Evolutionary conservation across 2,329 filamentous ascomycete species (phyloP).

Genomic region (Anisogramma anomala): DNA sequence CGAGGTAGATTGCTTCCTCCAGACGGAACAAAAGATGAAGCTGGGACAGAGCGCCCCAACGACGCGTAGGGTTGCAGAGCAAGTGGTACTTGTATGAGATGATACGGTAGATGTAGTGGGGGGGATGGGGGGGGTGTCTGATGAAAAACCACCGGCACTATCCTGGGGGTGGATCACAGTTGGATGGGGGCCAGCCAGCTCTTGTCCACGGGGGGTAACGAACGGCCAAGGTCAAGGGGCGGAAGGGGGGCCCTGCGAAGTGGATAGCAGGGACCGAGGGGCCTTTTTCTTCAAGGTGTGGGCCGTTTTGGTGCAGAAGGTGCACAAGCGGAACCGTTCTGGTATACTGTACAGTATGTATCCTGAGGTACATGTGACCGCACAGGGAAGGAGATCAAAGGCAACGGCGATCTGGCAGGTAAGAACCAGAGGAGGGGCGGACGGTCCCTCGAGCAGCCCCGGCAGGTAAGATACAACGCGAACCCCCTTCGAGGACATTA

Average conservation of each 20-base stretch:
- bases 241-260: conserved; percentile 8
- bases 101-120: conserved; percentile 39
- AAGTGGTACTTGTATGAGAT: conserved; percentile 37
- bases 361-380: conserved; percentile 29
- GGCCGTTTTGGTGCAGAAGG: conserved; percentile 23
- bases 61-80: conserved; percentile 29
- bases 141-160: conserved; percentile 39
- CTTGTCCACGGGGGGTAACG: conserved; percentile 12
- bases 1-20: conserved; percentile 16
- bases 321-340: conserved; percentile 24
- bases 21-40: conserved; percentile 20
- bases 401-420: conserved; percentile 27
- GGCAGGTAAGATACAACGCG: conserved; percentile 14
- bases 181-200: conserved; percentile 10
- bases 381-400: conserved; percentile 38
- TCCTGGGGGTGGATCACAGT: conserved; percentile 30
- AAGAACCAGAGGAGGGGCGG: conserved; percentile 16
- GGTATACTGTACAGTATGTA: conserved; percentile 14
- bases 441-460: conserved; percentile 11
- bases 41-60: conserved; percentile 21
- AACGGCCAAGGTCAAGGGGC: conserved; percentile 20
- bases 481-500: conserved; percentile 5
- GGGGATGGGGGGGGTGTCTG: conserved; percentile 37
- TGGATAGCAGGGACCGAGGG: conserved; percentile 15
- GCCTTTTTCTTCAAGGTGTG: conserved; percentile 18